Conservation (phyloP, 2,329 filamentous ascomycete genomes). For the Thyridium curvatum region DNA sequence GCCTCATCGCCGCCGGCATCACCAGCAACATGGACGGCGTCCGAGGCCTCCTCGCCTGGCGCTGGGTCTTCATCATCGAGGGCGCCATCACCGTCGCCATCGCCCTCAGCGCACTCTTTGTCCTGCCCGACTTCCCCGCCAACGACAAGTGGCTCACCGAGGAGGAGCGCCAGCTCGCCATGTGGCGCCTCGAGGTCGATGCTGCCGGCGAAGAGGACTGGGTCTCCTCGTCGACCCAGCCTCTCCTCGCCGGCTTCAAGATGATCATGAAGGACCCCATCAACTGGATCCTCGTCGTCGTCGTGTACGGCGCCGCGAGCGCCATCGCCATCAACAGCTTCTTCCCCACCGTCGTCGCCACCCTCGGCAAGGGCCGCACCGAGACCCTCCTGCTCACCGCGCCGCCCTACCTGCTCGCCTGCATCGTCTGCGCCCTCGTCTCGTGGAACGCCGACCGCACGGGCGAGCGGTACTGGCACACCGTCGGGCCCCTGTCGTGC, state of each 20-base stretch:
- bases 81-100: constrained; percentile 58
- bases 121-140: constrained; percentile 63
- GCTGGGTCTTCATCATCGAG: constrained; percentile 67
- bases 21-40: constrained; percentile 56
- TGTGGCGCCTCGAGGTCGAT: constrained; percentile 12
- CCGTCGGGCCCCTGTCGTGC: constrained; percentile 24
- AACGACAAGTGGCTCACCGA: constrained; percentile 33
- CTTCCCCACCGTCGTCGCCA: constrained; percentile 14
- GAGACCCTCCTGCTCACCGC: constrained; percentile 37
- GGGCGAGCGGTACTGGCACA: constrained; percentile 26
- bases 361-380: constrained; percentile 25
- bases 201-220: constrained; percentile 15
- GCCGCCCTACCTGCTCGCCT: constrained; percentile 37
- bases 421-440: constrained; percentile 23
- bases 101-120: constrained; percentile 48
- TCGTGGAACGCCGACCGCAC: constrained; percentile 23
- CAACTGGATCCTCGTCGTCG: constrained; percentile 12
- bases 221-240: constrained; percentile 9
- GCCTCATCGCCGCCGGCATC: constrained; percentile 59
- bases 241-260: constrained; percentile 11
- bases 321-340: constrained; percentile 13
- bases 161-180: constrained; percentile 12
- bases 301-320: constrained; percentile 12
- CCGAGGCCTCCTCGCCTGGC: constrained; percentile 53
- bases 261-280: constrained; percentile 12